These are phyloP conservation scores for Cladorrhinum sp. DNA, from an alignment of 2,329 filamentous ascomycete genomes.

Conservation along the genomic window DNA sequence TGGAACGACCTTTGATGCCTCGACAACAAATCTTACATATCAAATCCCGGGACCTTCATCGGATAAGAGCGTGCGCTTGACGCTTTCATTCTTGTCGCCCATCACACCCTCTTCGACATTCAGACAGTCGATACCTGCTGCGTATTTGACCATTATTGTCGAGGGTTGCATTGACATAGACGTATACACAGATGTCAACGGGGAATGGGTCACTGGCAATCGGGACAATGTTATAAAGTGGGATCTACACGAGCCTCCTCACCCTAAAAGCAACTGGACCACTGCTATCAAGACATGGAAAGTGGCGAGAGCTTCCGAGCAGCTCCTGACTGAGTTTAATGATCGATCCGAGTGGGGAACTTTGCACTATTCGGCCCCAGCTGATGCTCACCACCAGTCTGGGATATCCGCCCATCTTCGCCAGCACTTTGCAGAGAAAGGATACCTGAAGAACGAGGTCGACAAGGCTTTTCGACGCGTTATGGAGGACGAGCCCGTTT, in stretches of 20 bases:
- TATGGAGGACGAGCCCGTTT: constrained; percentile 76
- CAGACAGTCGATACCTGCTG: constrained; percentile 77
- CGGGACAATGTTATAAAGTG: constrained; percentile 67
- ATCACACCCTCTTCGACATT: constrained; percentile 79
- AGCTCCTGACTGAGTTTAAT: constrained; percentile 68
- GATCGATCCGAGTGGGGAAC: constrained; percentile 84
- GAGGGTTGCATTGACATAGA: constrained; percentile 63
- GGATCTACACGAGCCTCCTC: constrained; percentile 51
- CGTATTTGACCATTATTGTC: constrained; percentile 70
- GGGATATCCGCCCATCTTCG: constrained; percentile 66
- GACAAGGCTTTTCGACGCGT: constrained; percentile 67
- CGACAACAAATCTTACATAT: constrained; percentile 49
- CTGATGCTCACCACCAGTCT: constrained; percentile 64
- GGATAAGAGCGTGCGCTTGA: constrained; percentile 36
- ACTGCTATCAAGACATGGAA: constrained; percentile 62
- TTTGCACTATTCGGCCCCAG: constrained; percentile 70
- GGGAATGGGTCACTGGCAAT: constrained; percentile 80
- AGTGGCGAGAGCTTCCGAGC: constrained; percentile 56
- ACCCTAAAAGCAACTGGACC: constrained; percentile 30
- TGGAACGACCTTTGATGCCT: constrained; percentile 47
- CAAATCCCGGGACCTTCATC: constrained; percentile 33
- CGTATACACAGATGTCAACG: constrained; percentile 66
- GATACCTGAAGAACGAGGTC: constrained; percentile 62
- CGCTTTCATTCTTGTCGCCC: constrained; percentile 64
- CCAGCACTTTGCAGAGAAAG: constrained; percentile 65